phyloP scores from a whole-genome alignment of 345 rosid species.

The Pugionium cornutum region DNA sequence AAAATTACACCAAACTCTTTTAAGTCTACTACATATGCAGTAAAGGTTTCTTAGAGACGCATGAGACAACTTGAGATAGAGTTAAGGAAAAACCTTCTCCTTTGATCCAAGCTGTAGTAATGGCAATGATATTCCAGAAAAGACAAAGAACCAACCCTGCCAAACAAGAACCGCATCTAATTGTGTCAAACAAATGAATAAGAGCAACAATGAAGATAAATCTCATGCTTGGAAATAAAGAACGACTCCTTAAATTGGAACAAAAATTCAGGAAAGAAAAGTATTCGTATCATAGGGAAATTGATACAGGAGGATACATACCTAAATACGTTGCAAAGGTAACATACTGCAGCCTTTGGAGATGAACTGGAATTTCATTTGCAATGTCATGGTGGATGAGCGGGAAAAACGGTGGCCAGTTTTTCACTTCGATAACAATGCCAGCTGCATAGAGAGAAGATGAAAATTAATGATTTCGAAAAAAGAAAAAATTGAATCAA shows the following conservation, averaged over 20 bases:
- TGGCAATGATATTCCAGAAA: slow-evolving; percentile 80
- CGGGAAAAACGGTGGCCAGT: slow-evolving; percentile 88
- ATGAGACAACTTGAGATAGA: neutral
- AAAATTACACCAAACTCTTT: slow-evolving; percentile 8
- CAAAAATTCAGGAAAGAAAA: slow-evolving; percentile 20
- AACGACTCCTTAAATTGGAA: neutral
- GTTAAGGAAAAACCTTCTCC: slow-evolving; percentile 57
- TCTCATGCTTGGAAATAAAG: neutral
- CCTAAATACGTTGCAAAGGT: slow-evolving; percentile 76
- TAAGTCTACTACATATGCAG: slow-evolving; percentile 1
- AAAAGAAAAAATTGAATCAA: neutral
- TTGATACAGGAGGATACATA: slow-evolving; percentile 29
- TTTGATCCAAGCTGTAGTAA: slow-evolving; percentile 84
- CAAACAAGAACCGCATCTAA: slow-evolving; percentile 20
- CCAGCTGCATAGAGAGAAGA: slow-evolving; percentile 56
- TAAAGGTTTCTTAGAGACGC: neutral
- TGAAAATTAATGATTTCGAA: neutral
- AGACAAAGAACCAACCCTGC: slow-evolving; percentile 86
- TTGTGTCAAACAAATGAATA: neutral
- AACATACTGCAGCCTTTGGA: slow-evolving; percentile 73
- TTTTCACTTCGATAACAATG: slow-evolving; percentile 70
- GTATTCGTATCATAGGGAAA: slow-evolving; percentile 1
- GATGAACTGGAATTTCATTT: slow-evolving; percentile 80
- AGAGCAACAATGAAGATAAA: neutral
- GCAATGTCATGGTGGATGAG: slow-evolving; percentile 86